Evolutionary conservation across 345 rosid genomes (phyloP), one percentile per base, ranked within the genome.

Genomic region (Chamaenerion angustifolium): DNA sequence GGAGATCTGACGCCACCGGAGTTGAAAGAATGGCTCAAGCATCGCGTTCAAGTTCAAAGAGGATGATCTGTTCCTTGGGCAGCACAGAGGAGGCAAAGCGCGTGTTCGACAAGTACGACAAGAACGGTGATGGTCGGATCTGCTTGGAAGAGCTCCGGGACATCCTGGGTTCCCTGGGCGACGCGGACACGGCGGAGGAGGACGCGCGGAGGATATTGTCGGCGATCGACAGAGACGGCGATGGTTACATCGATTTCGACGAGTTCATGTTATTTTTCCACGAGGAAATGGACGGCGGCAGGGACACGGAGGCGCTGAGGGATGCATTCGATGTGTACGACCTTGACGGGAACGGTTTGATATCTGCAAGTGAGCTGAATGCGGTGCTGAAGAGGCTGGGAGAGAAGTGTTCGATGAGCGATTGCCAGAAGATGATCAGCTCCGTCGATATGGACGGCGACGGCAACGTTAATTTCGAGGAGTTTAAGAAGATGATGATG

Each of bases 401-500:
- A 6, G 75, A 85, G 77, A 89, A 77, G 64, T 69, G 82, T 43
- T 60, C 80, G 15, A 43, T 83, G 55, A 65, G 64, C 13, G 95
- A 89, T 16, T 89, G 98, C 45, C 57, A 3, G 51, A 81, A 64
- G 78, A 89, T 89, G 95, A 83, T 89, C 44, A 65, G 82, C 14
- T 77, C 80, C 47, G 95, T 85, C 11, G 98, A 89, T 56, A 58
- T 54, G 37, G 94, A 89, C 64, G 95, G 98, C 16, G 98, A 89
- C 18, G 98, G 95, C 16, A 67, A 67, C 16, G 98, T 89, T 48
- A 74, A 89, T 47, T 89, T 89, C 44, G 82, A 83, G 49, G 98
- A 89, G 88, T 89, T 89, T 21, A 85, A 83, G 83, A 56, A 53
- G 75, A 89, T 89, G 98, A 89, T 89, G 98, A 49, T 68, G 25